phyloP scores from a whole-genome alignment of 495 filamentous ascomycete genomes.

The Bacidia rubella region DNA sequence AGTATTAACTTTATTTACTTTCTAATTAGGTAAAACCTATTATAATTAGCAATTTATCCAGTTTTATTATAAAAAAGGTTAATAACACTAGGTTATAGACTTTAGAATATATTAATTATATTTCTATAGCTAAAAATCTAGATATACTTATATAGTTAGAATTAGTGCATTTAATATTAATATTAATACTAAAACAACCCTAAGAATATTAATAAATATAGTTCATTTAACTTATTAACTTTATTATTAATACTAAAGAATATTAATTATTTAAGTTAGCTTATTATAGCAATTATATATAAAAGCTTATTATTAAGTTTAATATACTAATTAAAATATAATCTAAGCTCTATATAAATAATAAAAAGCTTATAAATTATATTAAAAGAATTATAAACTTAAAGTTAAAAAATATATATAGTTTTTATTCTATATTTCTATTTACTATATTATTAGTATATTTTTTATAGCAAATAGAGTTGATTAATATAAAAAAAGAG shows the following conservation, averaged over 20 bases:
- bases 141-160: too few species aligned
- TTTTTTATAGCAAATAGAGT: too few species aligned
- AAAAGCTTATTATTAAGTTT: not conserved
- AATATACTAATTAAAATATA: not conserved
- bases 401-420: not conserved
- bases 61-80: too few species aligned
- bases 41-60: too few species aligned
- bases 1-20: too few species aligned
- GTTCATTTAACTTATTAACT: not conserved
- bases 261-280: too few species aligned
- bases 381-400: too few species aligned
- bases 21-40: too few species aligned
- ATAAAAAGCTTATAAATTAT: not conserved
- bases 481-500: not conserved
- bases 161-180: too few species aligned
- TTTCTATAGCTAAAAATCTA: not conserved
- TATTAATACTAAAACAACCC: not conserved
- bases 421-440: not conserved
- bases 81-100: too few species aligned
- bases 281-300: too few species aligned
- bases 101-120: not conserved
- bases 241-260: not conserved
- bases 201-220: not conserved
- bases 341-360: not conserved
- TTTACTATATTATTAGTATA: not conserved